A percentile compares a stretch with the other conserved stretches of the same genome.
These are phyloP conservation scores for Coemansia umbellata DNA, from an alignment of 192 early-diverging fungal genomes.

Conservation along the genomic window DNA sequence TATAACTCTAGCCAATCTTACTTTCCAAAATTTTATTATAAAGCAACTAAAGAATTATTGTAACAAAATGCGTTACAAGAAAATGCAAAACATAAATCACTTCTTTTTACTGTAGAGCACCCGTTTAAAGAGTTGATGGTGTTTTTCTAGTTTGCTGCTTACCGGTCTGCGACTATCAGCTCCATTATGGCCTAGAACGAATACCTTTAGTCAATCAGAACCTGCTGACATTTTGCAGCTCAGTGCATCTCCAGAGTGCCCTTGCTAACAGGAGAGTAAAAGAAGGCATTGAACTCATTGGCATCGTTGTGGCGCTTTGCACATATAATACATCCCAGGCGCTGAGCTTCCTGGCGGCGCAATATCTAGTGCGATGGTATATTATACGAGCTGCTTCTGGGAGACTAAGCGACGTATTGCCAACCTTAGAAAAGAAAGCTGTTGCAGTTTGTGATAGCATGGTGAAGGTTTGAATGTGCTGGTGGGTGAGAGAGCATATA, in stretches of 20 bases:
- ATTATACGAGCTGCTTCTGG: slow-evolving; percentile 98
- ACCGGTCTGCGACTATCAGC: slow-evolving; percentile 52
- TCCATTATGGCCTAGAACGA: slow-evolving; percentile 98
- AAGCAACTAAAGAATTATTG: no score
- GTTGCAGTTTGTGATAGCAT: no score
- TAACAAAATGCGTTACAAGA: no score
- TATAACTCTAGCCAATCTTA: no score
- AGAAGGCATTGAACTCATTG: slow-evolving; percentile 96
- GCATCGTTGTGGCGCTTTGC: slow-evolving; percentile 91
- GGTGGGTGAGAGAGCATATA: no score
- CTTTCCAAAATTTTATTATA: no score
- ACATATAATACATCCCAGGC: slow-evolving; percentile 88
- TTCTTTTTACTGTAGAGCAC: slow-evolving; percentile 53
- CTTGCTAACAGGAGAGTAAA: slow-evolving; percentile 94
- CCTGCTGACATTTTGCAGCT: slow-evolving; percentile 96
- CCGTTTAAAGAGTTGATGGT: slow-evolving; percentile 67
- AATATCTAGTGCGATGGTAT: slow-evolving; percentile 98
- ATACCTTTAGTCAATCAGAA: slow-evolving; percentile 99
- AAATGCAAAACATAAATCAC: not conserved
- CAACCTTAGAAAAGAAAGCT: slow-evolving; percentile 88
- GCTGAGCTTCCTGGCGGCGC: slow-evolving; percentile 97
- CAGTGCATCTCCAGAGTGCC: slow-evolving; percentile 99
- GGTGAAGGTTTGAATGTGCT: no score
- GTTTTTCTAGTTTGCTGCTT: slow-evolving; percentile 50
- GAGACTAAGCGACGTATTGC: slow-evolving; percentile 98